Evolutionary conservation across 176 grass and related monocot species (phyloP).

Genomic region (Aegilops sharonensis): DNA sequence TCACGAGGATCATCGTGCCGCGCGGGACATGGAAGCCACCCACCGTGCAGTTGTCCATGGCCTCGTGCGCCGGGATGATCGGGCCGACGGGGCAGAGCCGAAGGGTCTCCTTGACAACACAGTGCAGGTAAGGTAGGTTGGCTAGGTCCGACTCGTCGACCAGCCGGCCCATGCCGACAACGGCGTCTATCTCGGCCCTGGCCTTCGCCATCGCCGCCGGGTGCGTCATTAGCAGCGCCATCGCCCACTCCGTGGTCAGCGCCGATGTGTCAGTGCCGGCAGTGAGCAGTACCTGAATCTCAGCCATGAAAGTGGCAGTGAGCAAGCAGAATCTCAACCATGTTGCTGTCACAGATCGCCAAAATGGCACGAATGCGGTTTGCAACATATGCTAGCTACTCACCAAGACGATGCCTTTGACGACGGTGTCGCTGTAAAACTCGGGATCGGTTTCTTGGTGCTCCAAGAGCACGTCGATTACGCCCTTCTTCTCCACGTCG

Average conservation of each 20-base stretch:
- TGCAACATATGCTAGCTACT: background rate
- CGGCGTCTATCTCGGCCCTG: slow-evolving; percentile 29
- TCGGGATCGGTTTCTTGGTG: slow-evolving; percentile 45
- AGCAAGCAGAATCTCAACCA: too few species aligned
- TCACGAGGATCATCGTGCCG: slow-evolving; percentile 62
- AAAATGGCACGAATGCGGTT: too few species aligned
- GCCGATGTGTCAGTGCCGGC: slow-evolving; percentile 56
- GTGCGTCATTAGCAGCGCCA: slow-evolving; percentile 46
- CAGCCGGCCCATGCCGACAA: slow-evolving; percentile 29
- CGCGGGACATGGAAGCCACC: slow-evolving; percentile 29
- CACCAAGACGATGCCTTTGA: slow-evolving; percentile 58
- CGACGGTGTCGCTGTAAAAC: slow-evolving; percentile 42
- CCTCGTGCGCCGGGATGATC: slow-evolving; percentile 57
- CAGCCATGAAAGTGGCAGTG: too few species aligned
- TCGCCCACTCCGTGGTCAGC: slow-evolving; percentile 53
- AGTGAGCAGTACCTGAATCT: background rate
- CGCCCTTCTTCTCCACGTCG: background rate
- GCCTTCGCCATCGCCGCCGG: slow-evolving; percentile 31
- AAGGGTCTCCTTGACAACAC: slow-evolving; percentile 56
- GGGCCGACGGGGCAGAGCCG: slow-evolving; percentile 39
- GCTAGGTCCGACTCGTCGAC: slow-evolving; percentile 48
- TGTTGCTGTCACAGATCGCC: too few species aligned
- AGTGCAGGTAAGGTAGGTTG: slow-evolving; percentile 49
- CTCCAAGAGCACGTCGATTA: slow-evolving; percentile 47
- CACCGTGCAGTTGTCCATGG: slow-evolving; percentile 45